Conservation (phyloP, 116 monocot genomes). For the Cymodocea nodosa region DNA sequence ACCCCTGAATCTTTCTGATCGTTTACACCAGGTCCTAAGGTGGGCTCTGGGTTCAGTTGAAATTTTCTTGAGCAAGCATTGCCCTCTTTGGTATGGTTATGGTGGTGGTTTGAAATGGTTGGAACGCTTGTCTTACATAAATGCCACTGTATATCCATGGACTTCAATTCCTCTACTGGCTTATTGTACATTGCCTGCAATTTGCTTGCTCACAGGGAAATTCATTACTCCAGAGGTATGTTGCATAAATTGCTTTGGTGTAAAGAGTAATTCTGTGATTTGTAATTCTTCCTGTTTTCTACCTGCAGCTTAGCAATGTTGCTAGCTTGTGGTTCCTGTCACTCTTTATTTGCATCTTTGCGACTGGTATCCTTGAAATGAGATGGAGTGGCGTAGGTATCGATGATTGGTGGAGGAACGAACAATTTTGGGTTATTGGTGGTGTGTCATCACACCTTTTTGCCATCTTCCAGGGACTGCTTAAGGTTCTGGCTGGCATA, state of each 20-base stretch:
- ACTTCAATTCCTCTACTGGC: constrained; percentile 85
- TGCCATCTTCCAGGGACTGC: constrained; percentile 73
- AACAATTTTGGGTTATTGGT: constrained; percentile 87
- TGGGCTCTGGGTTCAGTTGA: constrained; percentile 98
- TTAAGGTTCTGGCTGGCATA: constrained; percentile 81
- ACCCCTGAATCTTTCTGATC: constrained; percentile 90
- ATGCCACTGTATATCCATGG: constrained; percentile 76
- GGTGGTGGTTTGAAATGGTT: constrained; percentile 75
- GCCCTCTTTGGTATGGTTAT: constrained; percentile 93
- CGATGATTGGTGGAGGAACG: constrained; percentile 94
- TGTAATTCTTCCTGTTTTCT: background rate
- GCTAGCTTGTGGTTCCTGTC: constrained; percentile 88
- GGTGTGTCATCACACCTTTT: constrained; percentile 26
- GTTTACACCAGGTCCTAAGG: constrained; percentile 91
- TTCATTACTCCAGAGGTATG: constrained; percentile 87
- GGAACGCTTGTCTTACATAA: constrained; percentile 79
- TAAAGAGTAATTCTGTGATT: background rate
- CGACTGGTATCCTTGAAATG: constrained; percentile 87
- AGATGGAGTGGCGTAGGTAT: constrained; percentile 88
- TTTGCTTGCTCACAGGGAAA: constrained; percentile 86
- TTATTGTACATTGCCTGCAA: constrained; percentile 87
- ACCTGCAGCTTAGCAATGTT: constrained; percentile 65
- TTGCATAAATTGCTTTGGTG: background rate
- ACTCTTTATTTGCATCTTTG: constrained; percentile 79
- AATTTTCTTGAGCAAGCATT: constrained; percentile 84